phyloP scores from a whole-genome alignment of 768 basidiomycete genomes.

The Phlebiopsis gigantea region DNA sequence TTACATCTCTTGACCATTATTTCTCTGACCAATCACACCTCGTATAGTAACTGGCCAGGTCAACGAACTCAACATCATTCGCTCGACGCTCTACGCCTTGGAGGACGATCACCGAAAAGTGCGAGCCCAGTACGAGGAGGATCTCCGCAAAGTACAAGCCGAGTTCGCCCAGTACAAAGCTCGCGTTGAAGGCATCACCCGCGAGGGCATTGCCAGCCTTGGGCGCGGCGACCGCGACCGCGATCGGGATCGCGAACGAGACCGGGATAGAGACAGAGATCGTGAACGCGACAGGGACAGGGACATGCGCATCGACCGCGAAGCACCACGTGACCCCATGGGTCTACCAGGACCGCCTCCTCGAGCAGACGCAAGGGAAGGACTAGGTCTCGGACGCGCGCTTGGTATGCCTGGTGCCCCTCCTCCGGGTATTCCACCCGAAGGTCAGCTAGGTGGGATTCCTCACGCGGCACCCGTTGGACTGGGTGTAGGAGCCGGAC shows the following conservation, averaged over 20 bases:
- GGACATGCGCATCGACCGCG: conserved; percentile 21
- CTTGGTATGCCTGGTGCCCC: conserved; percentile 11
- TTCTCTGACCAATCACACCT: background rate
- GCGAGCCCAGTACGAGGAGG: conserved; percentile 82
- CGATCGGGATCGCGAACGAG: conserved; percentile 25
- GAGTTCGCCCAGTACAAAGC: conserved; percentile 31
- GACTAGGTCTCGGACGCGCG: conserved; percentile 16
- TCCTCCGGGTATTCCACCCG: conserved; percentile 6
- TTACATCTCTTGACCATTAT: background rate
- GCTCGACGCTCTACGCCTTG: conserved; percentile 87
- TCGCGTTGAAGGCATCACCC: conserved; percentile 17
- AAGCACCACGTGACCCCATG: conserved; percentile 7
- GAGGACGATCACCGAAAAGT: conserved; percentile 86
- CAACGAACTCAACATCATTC: conserved; percentile 84
- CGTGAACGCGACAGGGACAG: conserved; percentile 26
- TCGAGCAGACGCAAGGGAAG: conserved; percentile 17
- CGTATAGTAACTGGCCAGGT: conserved; percentile 70
- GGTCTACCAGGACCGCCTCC: conserved; percentile 9
- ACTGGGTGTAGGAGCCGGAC: conserved; percentile 24
- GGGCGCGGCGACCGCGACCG: conserved; percentile 20
- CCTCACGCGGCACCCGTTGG: conserved; percentile 24
- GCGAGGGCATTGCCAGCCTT: conserved; percentile 25
- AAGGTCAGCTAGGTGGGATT: conserved; percentile 16
- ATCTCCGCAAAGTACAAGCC: conserved; percentile 63
- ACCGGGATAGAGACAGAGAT: conserved; percentile 28